Evolutionary conservation across 2,329 filamentous ascomycete species (phyloP).

Genomic region (Neobulgaria alba): DNA sequence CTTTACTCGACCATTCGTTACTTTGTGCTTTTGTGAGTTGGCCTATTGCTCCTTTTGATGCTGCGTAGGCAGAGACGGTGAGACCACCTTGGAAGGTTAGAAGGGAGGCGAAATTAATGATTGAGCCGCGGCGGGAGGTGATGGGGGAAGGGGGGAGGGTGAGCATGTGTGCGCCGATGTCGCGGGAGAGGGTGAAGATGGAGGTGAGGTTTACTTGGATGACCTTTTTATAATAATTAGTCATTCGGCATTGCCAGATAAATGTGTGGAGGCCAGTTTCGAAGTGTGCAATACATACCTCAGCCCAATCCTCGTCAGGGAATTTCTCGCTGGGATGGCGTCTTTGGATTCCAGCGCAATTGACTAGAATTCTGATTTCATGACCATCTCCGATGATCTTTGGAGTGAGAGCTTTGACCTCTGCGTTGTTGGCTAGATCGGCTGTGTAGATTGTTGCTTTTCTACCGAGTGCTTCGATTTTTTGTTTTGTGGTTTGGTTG

Average conservation of each 20-base stretch:
- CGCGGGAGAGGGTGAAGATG: conserved; percentile 71
- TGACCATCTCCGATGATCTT: conserved; percentile 45
- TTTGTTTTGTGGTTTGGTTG: conserved; percentile 43
- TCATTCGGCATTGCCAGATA: no score
- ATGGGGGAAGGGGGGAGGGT: conserved; percentile 51
- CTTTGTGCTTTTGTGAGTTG: conserved; percentile 59
- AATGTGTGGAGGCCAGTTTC: no score
- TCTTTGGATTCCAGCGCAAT: conserved; percentile 35
- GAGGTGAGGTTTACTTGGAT: conserved; percentile 80
- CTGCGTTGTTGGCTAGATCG: conserved; percentile 54
- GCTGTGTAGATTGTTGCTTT: conserved; percentile 59
- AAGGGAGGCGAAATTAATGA: conserved; percentile 80
- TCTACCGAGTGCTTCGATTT: conserved; percentile 57
- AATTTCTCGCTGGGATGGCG: conserved; percentile 32
- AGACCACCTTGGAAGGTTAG: conserved; percentile 88
- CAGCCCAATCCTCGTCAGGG: conserved; percentile 32
- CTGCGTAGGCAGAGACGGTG: conserved; percentile 81
- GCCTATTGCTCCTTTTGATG: conserved; percentile 74
- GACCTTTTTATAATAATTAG: conserved; percentile 34
- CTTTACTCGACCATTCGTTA: conserved; percentile 78
- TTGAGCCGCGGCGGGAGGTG: conserved; percentile 60
- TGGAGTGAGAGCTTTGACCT: conserved; percentile 53
- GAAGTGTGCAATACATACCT: conserved; percentile 20
- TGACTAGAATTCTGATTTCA: conserved; percentile 37
- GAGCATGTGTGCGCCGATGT: conserved; percentile 74